A percentile compares a stretch with the other conserved stretches of the same genome.
These are phyloP conservation scores for Ceratocystis variospora DNA, from an alignment of 2,329 filamentous ascomycete species.

Conservation along the genomic window DNA sequence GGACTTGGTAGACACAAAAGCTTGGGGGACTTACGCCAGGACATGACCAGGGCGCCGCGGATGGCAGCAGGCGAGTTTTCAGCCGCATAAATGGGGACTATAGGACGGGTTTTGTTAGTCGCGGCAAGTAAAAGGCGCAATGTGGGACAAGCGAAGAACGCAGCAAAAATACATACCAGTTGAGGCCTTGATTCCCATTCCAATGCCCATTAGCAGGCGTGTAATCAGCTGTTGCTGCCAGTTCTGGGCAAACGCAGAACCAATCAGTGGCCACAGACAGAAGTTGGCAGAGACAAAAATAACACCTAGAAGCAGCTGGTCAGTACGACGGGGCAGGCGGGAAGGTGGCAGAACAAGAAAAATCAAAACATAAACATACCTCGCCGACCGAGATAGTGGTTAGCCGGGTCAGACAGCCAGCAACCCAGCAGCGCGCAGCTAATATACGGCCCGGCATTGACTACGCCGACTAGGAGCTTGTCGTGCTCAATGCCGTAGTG, in stretches of 20 bases:
- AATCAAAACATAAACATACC: conserved; percentile 26
- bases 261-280: conserved; percentile 47
- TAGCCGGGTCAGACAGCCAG: conserved; percentile 46
- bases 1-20: not conserved
- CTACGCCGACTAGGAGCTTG: conserved; percentile 30
- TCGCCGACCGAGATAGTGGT: conserved; percentile 50
- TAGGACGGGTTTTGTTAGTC: not conserved
- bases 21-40: conserved; percentile 31
- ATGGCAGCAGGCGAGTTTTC: conserved; percentile 40
- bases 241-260: conserved; percentile 42
- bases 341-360: not conserved
- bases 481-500: conserved; percentile 30
- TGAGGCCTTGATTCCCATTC: conserved; percentile 41
- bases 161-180: conserved; percentile 23
- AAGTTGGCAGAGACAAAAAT: conserved; percentile 52
- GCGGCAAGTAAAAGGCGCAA: not conserved
- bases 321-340: conserved; percentile 22
- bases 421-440: conserved; percentile 31
- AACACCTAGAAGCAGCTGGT: conserved; percentile 30
- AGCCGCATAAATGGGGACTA: conserved; percentile 39
- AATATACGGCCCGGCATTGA: conserved; percentile 34
- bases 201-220: conserved; percentile 40
- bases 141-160: too few relatives aligned
- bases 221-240: conserved; percentile 43
- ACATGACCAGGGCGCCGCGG: conserved; percentile 40